Evolutionary conservation across 768 basidiomycete genomes (phyloP), one percentile per base, ranked within the genome.

Genomic region (Gymnopilus junonius): DNA sequence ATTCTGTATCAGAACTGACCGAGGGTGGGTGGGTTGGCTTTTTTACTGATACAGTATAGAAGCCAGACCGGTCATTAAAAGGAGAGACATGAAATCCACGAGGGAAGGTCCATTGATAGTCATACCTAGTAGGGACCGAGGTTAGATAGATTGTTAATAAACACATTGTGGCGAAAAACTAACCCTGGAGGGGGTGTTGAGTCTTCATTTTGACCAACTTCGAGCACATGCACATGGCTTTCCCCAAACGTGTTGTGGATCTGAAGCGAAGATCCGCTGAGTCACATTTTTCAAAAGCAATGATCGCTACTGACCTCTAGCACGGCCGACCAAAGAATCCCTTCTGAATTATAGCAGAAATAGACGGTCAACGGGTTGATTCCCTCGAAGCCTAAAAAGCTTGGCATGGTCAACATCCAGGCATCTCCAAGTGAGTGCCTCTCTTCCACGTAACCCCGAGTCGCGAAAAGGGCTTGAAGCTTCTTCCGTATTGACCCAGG

Each of bases 321-420:
- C 0, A 91, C 78, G 17, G 80, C 72, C 21, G 81, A 62, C 74
- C 79, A 80, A 29, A 85, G 68, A 4, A 48, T 42, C 0, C 67
- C 72, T 4, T 70, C 61, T 43, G 42, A 2, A 31, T 77, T 70
- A 69, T 91, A 91, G 68, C 85, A 83, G 65, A 85, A 90, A 72
- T 90, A 91, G 25, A 89, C 85, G 1, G 86, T 86, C 43, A 91
- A 74, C 0, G 91, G 91, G 62, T 91, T 91, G 57, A 91, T 88
- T 0, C 88, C 91, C 69, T 89, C 87, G 55, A 80, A 83, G 0
- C 90, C 90, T 29, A 88, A 61, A 55, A 86, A 84, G 56, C 82
- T 85, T 3, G 90, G 90, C 87, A 91, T 90, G 2, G 90, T 89
- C 75, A 92, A 76, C 79, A 92, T 83, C 88, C 89, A 93, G 0